A percentile compares a stretch with the other conserved stretches of the same genome.
These are phyloP conservation scores for Hemileccinum rubropunctum DNA, from an alignment of 768 basidiomycete genomes.

Conservation along the genomic window DNA sequence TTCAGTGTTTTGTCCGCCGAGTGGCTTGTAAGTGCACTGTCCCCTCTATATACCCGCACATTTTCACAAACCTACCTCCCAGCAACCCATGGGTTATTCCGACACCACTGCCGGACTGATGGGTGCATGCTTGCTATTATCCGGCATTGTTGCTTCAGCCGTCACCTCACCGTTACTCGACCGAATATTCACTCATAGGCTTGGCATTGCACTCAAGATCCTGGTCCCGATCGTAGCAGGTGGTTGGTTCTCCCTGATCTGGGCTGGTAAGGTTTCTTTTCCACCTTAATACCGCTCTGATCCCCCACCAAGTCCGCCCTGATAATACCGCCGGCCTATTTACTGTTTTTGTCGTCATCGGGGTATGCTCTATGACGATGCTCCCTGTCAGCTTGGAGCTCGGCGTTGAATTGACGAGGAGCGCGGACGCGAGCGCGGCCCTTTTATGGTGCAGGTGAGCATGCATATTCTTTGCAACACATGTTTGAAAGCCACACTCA, in stretches of 20 bases:
- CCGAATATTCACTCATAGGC: constrained; percentile 73
- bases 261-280: constrained; percentile 57
- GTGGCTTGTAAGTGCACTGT: constrained; percentile 54
- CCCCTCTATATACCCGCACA: neutral
- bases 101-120: constrained; percentile 63
- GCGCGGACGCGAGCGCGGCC: constrained; percentile 74
- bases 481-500: neutral
- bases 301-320: constrained; percentile 49
- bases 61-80: neutral
- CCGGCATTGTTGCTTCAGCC: constrained; percentile 68
- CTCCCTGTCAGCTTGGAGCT: constrained; percentile 78
- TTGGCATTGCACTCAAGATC: constrained; percentile 57
- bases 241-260: constrained; percentile 73
- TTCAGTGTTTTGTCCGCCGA: constrained; percentile 68
- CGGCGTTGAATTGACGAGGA: constrained; percentile 75
- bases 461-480: constrained; percentile 21
- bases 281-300: neutral
- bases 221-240: constrained; percentile 59
- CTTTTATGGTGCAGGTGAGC: constrained; percentile 73
- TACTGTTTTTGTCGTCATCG: constrained; percentile 66
- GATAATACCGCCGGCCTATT: constrained; percentile 61
- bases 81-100: constrained; percentile 76
- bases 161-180: constrained; percentile 76
- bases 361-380: constrained; percentile 61
- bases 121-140: constrained; percentile 64